Conservation (phyloP, 2,329 filamentous ascomycete genomes). For the Pseudogymnoascus sp. region DNA sequence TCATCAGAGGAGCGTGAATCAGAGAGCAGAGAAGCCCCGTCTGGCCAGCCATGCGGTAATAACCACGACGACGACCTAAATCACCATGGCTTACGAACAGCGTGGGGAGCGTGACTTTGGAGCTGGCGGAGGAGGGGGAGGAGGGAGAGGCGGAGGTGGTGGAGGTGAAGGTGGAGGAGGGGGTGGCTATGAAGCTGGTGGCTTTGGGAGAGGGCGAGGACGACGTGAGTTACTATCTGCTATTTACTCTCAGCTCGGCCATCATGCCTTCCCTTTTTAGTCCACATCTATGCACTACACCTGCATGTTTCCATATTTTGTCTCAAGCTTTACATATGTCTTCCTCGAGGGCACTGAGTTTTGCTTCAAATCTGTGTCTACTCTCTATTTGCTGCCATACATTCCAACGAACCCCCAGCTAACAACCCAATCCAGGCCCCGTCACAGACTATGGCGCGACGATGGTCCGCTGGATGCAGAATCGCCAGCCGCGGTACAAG, state of each 20-base stretch:
- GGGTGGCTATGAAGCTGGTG: constrained; percentile 29
- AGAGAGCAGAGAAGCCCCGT: neutral
- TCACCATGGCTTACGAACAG: constrained; percentile 43
- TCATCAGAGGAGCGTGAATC: neutral
- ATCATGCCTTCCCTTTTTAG: neutral
- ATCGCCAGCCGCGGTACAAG: constrained; percentile 68
- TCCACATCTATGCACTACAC: neutral
- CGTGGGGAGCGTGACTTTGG: constrained; percentile 36
- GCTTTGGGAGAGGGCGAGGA: constrained; percentile 41
- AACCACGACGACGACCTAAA: neutral
- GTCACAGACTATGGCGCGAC: constrained; percentile 92
- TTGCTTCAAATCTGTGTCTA: neutral
- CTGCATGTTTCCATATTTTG: neutral
- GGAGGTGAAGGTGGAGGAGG: constrained; percentile 17
- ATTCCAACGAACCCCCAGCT: constrained; percentile 11
- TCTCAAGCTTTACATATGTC: neutral
- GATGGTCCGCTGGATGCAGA: constrained; percentile 83
- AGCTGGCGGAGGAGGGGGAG: constrained; percentile 18
- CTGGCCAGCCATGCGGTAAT: neutral
- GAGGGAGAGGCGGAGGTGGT: constrained; percentile 10
- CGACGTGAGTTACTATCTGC: constrained; percentile 36
- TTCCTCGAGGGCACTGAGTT: neutral
- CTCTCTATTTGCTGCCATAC: neutral
- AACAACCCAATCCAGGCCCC: constrained; percentile 50
- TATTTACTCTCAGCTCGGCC: neutral